Percentiles rank a stretch among this genome's conserved stretches.
Evolutionary conservation across 2,329 filamentous ascomycete genomes (phyloP).

Genomic region (Xylaria multiplex): DNA sequence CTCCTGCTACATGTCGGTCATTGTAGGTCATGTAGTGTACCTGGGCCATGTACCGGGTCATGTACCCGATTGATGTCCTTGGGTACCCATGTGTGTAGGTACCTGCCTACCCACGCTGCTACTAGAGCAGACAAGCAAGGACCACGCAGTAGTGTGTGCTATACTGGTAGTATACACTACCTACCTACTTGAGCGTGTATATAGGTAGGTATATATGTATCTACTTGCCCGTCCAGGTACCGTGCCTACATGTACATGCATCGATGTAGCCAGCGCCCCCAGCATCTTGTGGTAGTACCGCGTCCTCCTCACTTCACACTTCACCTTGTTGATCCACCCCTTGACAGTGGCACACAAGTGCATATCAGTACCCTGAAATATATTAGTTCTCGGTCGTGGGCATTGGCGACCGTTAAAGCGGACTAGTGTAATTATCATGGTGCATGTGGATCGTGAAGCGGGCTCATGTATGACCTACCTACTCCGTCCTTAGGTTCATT

Average conservation of each 20-base stretch:
- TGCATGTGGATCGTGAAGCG: constrained; percentile 18
- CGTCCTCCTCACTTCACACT: constrained; percentile 11
- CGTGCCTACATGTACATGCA: not conserved
- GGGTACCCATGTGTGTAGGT: not conserved
- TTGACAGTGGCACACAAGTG: constrained; percentile 25
- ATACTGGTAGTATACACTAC: too few relatives aligned
- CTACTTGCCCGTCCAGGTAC: too few relatives aligned
- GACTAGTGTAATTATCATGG: not conserved
- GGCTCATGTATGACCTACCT: not conserved
- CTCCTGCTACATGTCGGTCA: not conserved
- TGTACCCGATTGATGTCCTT: not conserved
- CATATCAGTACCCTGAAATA: constrained; percentile 15
- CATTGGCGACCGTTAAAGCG: not conserved
- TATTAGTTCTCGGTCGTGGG: not conserved
- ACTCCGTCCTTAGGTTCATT: not conserved
- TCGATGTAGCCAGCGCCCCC: not conserved
- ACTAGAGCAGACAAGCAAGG: constrained; percentile 19
- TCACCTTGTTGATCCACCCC: constrained; percentile 3
- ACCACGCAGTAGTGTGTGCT: constrained; percentile 20
- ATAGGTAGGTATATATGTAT: too few relatives aligned
- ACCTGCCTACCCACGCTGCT: too few relatives aligned
- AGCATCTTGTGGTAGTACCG: constrained; percentile 16
- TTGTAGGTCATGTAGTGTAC: too few relatives aligned
- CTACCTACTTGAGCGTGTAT: too few relatives aligned
- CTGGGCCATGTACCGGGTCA: too few relatives aligned